Conservation (phyloP, 2,329 filamentous ascomycete genomes). For the Leptographium flavum region DNA sequence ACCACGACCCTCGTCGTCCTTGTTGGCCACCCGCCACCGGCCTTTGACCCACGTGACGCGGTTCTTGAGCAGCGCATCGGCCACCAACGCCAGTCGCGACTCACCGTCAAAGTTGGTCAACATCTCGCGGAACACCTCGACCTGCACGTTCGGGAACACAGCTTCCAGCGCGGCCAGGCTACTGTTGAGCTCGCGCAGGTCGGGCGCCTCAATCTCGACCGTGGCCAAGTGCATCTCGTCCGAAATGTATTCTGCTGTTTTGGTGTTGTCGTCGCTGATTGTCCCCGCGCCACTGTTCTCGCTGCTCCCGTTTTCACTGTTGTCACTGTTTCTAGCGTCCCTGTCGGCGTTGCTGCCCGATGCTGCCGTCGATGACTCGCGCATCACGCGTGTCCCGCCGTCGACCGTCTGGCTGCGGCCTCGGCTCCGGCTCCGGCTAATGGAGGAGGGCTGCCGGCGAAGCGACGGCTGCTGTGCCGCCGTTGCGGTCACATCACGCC, state of each 20-base stretch:
- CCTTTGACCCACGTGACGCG: conserved; percentile 57
- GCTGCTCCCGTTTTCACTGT: neutral
- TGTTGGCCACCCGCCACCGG: conserved; percentile 38
- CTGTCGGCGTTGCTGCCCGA: neutral
- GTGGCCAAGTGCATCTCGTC: conserved; percentile 39
- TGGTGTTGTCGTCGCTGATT: conserved; percentile 3
- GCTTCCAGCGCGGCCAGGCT: conserved; percentile 53
- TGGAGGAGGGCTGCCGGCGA: neutral
- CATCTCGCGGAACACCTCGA: conserved; percentile 74
- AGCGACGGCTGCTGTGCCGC: neutral
- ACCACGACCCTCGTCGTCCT: conserved; percentile 12
- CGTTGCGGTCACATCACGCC: neutral
- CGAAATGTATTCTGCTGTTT: conserved; percentile 32
- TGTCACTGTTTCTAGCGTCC: too few species aligned
- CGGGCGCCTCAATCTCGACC: conserved; percentile 35
- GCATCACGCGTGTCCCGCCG: neutral
- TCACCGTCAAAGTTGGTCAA: conserved; percentile 60
- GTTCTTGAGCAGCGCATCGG: conserved; percentile 62
- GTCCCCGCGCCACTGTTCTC: neutral
- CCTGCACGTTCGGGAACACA: conserved; percentile 67
- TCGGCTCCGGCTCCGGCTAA: neutral
- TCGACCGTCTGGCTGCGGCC: neutral
- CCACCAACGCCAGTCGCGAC: conserved; percentile 62
- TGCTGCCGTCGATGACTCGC: too few species aligned
- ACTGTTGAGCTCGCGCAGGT: conserved; percentile 56